phyloP scores from a whole-genome alignment of 1,284 basidiomycete genomes.

The Trametes versicolor region DNA sequence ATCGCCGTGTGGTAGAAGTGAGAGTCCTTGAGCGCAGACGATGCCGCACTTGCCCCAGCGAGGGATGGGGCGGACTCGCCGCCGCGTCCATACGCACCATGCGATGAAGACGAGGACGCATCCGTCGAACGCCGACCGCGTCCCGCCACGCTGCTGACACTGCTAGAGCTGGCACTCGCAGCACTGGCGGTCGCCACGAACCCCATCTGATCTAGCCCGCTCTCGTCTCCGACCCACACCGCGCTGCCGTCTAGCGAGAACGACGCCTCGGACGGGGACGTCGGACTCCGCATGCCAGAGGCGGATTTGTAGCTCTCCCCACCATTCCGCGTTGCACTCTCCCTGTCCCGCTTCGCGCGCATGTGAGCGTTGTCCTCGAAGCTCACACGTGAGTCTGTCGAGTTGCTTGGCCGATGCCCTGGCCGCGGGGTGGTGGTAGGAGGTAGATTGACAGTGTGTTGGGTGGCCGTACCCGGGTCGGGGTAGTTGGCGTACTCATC shows the following conservation, averaged over 20 bases:
- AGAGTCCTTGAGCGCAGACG: conserved; percentile 81
- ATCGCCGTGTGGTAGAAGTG: conserved; percentile 92
- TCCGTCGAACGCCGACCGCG: conserved; percentile 76
- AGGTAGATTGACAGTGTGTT: conserved; percentile 27
- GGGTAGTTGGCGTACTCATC: conserved; percentile 40
- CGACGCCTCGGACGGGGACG: conserved; percentile 73
- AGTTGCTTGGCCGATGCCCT: conserved; percentile 61
- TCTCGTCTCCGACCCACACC: conserved; percentile 83
- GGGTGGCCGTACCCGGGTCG: conserved; percentile 37
- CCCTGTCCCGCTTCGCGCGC: conserved; percentile 41
- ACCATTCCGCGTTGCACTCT: conserved; percentile 41
- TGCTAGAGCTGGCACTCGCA: conserved; percentile 33
- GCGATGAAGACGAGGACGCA: conserved; percentile 74
- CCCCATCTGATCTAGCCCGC: conserved; percentile 49
- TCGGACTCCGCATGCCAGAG: conserved; percentile 44
- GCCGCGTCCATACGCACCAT: conserved; percentile 43
- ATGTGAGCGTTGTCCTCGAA: conserved; percentile 70
- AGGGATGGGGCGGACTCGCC: conserved; percentile 35
- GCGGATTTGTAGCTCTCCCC: conserved; percentile 51
- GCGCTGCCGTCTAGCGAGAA: conserved; percentile 80
- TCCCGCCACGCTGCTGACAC: conserved; percentile 32
- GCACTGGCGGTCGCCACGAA: conserved; percentile 36
- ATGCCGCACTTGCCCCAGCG: conserved; percentile 32
- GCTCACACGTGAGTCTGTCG: conserved; percentile 69
- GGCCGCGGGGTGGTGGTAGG: conserved; percentile 10